These are phyloP conservation scores for Cladosporium sp. DNA, from an alignment of 2,329 filamentous ascomycete genomes.

Conservation along the genomic window DNA sequence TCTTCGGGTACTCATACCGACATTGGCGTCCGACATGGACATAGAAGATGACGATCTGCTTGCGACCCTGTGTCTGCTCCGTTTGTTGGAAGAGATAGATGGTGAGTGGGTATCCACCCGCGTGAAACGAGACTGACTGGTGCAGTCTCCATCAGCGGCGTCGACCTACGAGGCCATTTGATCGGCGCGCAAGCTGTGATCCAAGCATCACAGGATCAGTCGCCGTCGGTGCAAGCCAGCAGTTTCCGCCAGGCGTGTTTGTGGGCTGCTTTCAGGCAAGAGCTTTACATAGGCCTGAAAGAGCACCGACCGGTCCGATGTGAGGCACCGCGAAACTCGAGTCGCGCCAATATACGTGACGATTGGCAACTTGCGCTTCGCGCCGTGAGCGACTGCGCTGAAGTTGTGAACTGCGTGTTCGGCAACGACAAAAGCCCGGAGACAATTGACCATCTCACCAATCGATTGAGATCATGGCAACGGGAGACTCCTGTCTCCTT, in stretches of 20 bases:
- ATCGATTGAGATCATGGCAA: background rate
- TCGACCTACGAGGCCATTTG: background rate
- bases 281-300: background rate
- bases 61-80: background rate
- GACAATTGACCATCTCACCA: background rate
- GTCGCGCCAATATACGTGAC: background rate
- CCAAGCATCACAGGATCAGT: background rate
- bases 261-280: background rate
- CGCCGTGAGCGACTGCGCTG: background rate
- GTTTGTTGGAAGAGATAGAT: background rate
- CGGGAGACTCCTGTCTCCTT: background rate
- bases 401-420: background rate
- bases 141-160: background rate
- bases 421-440: background rate
- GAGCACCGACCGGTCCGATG: background rate
- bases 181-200: background rate
- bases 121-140: background rate
- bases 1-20: background rate
- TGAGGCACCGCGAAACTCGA: background rate
- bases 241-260: background rate
- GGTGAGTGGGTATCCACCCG: background rate
- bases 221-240: background rate
- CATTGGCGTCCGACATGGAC: background rate
- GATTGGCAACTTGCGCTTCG: background rate
- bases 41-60: background rate